Evolutionary conservation across 805 yeast species (phyloP).

Genomic region (Candida fluviatilis): DNA sequence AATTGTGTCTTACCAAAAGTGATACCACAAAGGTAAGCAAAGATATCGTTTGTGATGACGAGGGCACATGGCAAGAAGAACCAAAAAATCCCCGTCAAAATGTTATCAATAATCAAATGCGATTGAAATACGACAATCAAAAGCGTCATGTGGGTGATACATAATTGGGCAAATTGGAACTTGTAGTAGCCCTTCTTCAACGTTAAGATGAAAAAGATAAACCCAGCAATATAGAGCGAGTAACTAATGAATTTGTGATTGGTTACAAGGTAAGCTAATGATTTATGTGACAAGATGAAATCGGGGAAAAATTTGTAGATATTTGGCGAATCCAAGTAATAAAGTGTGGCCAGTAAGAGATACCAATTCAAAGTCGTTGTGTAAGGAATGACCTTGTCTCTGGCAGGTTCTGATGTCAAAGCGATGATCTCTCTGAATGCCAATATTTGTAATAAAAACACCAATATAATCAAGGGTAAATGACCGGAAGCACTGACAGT

Average conservation of each 20-base stretch:
- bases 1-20: conserved; percentile 92
- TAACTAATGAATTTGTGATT: conserved; percentile 86
- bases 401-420: conserved; percentile 77
- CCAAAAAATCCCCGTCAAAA: conserved; percentile 91
- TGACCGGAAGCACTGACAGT: conserved; percentile 79
- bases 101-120: conserved; percentile 85
- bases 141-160: conserved; percentile 91
- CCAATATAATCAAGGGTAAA: conserved; percentile 68
- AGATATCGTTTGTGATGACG: conserved; percentile 91
- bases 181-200: conserved; percentile 83
- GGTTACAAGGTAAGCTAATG: conserved; percentile 54
- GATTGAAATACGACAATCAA: conserved; percentile 90
- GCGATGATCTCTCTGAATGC: conserved; percentile 90
- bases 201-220: conserved; percentile 85
- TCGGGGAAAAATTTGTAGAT: conserved; percentile 64
- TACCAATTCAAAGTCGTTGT: conserved; percentile 90
- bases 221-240: conserved; percentile 78
- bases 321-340: conserved; percentile 84
- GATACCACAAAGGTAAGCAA: conserved; percentile 95
- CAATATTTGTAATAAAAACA: conserved; percentile 69
- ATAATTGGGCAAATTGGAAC: conserved; percentile 91
- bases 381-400: conserved; percentile 77
- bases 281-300: conserved; percentile 46
- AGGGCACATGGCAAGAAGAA: conserved; percentile 86
- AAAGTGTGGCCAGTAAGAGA: conserved; percentile 79